These are phyloP conservation scores for Ustilago vetiveriae DNA, from an alignment of 1,284 basidiomycete species.

Conservation along the genomic window DNA sequence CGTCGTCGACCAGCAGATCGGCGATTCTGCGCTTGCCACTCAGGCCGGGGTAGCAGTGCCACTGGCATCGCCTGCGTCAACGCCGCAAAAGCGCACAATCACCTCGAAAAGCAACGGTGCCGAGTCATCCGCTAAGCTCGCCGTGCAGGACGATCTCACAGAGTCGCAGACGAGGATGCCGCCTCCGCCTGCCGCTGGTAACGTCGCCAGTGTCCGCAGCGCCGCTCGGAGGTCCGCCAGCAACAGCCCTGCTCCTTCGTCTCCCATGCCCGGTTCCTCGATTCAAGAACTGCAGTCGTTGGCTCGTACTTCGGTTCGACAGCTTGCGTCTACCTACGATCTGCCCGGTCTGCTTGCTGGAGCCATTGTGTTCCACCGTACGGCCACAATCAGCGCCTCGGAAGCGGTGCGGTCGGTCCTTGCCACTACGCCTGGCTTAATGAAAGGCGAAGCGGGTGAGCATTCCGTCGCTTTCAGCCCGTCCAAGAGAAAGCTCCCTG, in stretches of 20 bases:
- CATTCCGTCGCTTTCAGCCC: conserved; percentile 48
- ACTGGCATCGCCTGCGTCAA: background rate
- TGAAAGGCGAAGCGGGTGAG: conserved; percentile 60
- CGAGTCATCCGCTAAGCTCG: conserved; percentile 18
- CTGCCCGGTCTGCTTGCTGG: conserved; percentile 63
- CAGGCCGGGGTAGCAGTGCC: no score
- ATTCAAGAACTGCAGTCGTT: conserved; percentile 40
- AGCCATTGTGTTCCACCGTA: conserved; percentile 65
- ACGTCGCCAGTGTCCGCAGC: conserved; percentile 21
- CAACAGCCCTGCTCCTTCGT: conserved; percentile 43
- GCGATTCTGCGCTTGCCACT: conserved; percentile 18
- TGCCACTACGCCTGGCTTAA: conserved; percentile 56
- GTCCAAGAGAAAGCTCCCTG: conserved; percentile 42
- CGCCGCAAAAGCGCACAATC: conserved; percentile 13
- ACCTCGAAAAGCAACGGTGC: conserved; percentile 9
- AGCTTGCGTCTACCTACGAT: conserved; percentile 62
- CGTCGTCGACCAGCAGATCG: conserved; percentile 31
- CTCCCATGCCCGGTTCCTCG: conserved; percentile 30
- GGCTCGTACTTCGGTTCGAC: conserved; percentile 45
- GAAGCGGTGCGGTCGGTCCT: conserved; percentile 63
- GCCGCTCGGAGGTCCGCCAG: conserved; percentile 35
- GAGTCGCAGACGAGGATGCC: conserved; percentile 50
- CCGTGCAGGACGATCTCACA: conserved; percentile 14
- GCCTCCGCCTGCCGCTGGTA: conserved; percentile 31
- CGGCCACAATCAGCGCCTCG: conserved; percentile 63